These are phyloP conservation scores for Phylloporus rhodoxanthus DNA, from an alignment of 768 basidiomycete species.

Conservation along the genomic window DNA sequence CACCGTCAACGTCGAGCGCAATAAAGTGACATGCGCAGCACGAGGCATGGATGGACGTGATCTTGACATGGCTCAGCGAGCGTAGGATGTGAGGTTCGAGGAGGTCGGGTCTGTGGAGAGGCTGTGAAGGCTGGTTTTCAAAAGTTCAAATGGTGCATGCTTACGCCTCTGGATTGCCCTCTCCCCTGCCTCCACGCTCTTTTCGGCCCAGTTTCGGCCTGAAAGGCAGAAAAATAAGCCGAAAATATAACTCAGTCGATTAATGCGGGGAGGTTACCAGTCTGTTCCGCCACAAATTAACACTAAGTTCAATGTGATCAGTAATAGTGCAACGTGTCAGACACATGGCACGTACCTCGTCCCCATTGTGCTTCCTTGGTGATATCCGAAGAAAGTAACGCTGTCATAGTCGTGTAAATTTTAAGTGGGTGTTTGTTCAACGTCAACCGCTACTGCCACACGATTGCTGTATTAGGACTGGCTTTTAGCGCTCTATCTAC, in stretches of 20 bases:
- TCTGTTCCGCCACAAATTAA: conserved; percentile 83
- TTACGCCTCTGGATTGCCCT: conserved; percentile 38
- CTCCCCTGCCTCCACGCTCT: conserved; percentile 48
- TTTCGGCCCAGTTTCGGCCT: conserved; percentile 78
- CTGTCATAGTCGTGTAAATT: conserved; percentile 27
- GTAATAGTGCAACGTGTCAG: conserved; percentile 7
- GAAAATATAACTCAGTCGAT: neutral
- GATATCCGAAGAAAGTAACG: conserved; percentile 20
- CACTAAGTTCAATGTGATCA: conserved; percentile 41
- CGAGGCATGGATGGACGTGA: conserved; percentile 66
- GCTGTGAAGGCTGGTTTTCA: conserved; percentile 3
- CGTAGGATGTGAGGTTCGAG: conserved; percentile 86
- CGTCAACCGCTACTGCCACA: conserved; percentile 2
- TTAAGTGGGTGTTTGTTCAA: conserved; percentile 18
- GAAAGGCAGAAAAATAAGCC: conserved; percentile 14
- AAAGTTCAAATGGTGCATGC: conserved; percentile 2
- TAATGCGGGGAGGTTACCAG: conserved; percentile 45
- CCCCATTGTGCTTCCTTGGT: conserved; percentile 40
- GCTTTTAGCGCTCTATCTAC: conserved; percentile 29
- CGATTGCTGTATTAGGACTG: conserved; percentile 30
- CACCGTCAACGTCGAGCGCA: conserved; percentile 64
- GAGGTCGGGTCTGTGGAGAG: conserved; percentile 64
- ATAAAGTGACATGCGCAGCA: conserved; percentile 75
- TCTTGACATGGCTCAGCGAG: conserved; percentile 75
- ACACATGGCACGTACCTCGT: conserved; percentile 26